Conservation (phyloP, 192 early-diverging fungal species). For the Coemansia sp. region DNA sequence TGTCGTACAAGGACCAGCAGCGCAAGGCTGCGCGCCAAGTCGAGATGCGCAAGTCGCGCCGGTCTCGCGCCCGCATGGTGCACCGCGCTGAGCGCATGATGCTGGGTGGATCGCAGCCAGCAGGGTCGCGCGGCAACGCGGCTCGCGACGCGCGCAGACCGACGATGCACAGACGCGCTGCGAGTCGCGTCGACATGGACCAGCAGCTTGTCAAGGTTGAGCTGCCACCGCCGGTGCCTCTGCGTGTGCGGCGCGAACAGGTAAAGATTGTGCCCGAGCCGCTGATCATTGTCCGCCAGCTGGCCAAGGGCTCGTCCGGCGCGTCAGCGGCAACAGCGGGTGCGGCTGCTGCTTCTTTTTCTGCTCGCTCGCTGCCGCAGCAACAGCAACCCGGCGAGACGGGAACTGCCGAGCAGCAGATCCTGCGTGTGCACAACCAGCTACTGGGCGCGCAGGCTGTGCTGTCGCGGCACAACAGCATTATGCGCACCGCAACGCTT, state of each 20-base stretch:
- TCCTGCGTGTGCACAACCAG: slow-evolving; percentile 53
- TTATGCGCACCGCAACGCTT: slow-evolving; percentile 24
- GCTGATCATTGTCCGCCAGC: slow-evolving; percentile 49
- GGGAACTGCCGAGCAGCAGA: slow-evolving; percentile 29
- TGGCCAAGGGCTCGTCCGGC: not conserved
- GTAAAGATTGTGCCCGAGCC: slow-evolving; percentile 40
- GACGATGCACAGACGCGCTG: slow-evolving; percentile 28
- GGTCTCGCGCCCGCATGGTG: slow-evolving; percentile 29
- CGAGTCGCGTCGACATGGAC: slow-evolving; percentile 49
- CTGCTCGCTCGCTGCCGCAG: not conserved
- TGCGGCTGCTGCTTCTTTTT: not conserved
- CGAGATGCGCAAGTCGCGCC: slow-evolving; percentile 20
- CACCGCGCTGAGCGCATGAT: slow-evolving; percentile 53
- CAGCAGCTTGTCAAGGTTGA: slow-evolving; percentile 45
- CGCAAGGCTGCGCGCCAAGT: slow-evolving; percentile 36
- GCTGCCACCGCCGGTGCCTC: slow-evolving; percentile 55
- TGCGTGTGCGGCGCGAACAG: slow-evolving; percentile 52
- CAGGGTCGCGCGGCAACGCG: not conserved
- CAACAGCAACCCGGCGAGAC: not conserved
- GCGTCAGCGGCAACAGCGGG: not conserved
- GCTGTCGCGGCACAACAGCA: slow-evolving; percentile 48
- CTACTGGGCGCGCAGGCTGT: slow-evolving; percentile 53
- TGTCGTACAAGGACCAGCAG: slow-evolving; percentile 51
- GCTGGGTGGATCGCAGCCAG: slow-evolving; percentile 28
- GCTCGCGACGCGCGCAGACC: slow-evolving; percentile 6